phyloP scores from a whole-genome alignment of 2,329 filamentous ascomycete species.

The Aspergillus transmontanensis region DNA sequence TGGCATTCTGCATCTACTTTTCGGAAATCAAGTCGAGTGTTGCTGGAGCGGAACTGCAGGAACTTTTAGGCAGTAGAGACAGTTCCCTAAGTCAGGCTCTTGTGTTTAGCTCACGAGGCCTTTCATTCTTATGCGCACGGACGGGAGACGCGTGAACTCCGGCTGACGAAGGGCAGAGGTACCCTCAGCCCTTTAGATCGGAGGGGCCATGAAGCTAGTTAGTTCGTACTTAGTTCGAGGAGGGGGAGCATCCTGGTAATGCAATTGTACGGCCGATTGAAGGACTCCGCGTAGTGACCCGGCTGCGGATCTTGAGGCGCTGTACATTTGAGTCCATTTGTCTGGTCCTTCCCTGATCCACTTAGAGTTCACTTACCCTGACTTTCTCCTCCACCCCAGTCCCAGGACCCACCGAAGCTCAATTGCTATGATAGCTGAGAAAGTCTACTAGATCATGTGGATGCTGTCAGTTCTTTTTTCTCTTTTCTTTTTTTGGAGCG shows the following conservation, averaged over 20 bases:
- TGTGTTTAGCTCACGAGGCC: conserved; percentile 26
- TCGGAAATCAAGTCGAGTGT: conserved; percentile 22
- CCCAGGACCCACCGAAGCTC: conserved; percentile 21
- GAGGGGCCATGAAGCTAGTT: conserved; percentile 2
- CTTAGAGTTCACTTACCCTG: conserved; percentile 19
- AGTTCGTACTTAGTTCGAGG: conserved; percentile 1
- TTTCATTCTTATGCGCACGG: conserved; percentile 24
- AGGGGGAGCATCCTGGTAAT: background rate
- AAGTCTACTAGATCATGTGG: conserved; percentile 29
- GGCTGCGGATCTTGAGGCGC: conserved; percentile 21
- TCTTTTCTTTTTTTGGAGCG: conserved; percentile 22
- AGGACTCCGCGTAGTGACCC: conserved; percentile 1
- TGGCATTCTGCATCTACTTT: conserved; percentile 14
- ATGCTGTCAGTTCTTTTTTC: conserved; percentile 26
- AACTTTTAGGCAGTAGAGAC: conserved; percentile 25
- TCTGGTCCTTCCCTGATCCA: conserved; percentile 9
- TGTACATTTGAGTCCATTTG: background rate
- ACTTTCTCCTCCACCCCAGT: conserved; percentile 18
- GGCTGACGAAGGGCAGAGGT: conserved; percentile 21
- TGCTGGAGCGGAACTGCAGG: conserved; percentile 28
- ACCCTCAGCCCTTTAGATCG: conserved; percentile 9
- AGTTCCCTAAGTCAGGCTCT: conserved; percentile 14
- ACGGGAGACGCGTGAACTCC: conserved; percentile 26
- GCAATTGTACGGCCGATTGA: conserved; percentile 17
- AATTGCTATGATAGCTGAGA: conserved; percentile 23